Conservation (phyloP, 345 rosid genomes). For the Arabidopsis suecica region DNA sequence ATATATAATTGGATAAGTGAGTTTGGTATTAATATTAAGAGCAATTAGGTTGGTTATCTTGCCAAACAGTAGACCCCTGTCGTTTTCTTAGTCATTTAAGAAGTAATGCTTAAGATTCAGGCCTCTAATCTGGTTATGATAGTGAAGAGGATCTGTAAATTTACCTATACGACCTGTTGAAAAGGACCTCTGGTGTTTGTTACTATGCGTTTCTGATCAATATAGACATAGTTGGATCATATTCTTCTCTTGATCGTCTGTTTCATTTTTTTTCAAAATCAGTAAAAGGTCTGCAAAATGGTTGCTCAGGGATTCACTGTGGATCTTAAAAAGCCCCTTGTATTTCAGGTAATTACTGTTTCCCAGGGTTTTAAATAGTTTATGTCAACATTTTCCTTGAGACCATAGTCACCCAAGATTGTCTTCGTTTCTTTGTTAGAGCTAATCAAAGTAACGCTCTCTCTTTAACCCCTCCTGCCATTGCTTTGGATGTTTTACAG, state of each 20-base stretch:
- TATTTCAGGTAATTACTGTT: constrained; percentile 52
- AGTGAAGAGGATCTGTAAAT: not conserved
- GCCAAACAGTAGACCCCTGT: not conserved
- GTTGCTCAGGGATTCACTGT: constrained; percentile 53
- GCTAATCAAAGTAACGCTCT: not conserved
- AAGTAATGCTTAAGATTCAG: constrained; percentile 6
- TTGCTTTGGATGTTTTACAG: constrained; percentile 46
- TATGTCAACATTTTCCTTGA: not conserved
- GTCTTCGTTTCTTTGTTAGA: not conserved
- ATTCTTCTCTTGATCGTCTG: not conserved
- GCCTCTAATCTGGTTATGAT: not conserved
- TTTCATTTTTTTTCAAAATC: constrained; percentile 1
- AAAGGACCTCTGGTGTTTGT: constrained; percentile 16
- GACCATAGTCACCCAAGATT: constrained; percentile 9
- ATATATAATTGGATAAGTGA: not conserved
- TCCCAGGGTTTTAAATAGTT: not conserved
- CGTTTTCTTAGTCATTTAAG: not conserved
- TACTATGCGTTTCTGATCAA: not conserved
- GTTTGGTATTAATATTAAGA: constrained; percentile 15
- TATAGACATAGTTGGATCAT: not conserved
- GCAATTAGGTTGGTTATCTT: not conserved
- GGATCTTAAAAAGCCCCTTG: constrained; percentile 59
- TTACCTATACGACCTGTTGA: constrained; percentile 5
- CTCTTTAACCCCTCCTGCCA: constrained; percentile 6
- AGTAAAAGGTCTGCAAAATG: constrained; percentile 46